Conservation (phyloP, 164 flowering plant species). For the Vitis rupestris region DNA sequence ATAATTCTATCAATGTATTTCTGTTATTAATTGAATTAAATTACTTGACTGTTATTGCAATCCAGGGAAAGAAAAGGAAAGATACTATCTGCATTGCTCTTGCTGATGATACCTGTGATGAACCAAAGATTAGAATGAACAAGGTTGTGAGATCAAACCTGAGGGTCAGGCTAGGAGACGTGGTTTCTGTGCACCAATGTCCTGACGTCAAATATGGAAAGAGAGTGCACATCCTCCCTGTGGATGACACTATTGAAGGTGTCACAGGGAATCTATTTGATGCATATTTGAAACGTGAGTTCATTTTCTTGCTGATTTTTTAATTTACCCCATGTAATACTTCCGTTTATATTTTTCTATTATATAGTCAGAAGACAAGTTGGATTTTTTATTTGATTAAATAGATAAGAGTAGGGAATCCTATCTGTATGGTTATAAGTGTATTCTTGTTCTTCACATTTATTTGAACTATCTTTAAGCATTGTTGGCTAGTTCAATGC, state of each 20-base stretch:
- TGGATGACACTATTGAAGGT: slow-evolving; percentile 88
- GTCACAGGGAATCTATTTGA: slow-evolving; percentile 83
- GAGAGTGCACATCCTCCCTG: slow-evolving; percentile 83
- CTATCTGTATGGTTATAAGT: no score
- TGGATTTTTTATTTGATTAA: no score
- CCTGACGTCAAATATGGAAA: slow-evolving; percentile 83
- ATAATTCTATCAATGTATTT: no score
- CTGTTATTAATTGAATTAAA: no score
- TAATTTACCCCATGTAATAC: background rate
- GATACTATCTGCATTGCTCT: slow-evolving; percentile 88
- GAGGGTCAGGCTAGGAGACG: slow-evolving; percentile 86
- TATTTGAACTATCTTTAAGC: no score
- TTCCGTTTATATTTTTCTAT: no score
- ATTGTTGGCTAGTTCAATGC: no score
- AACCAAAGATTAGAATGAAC: slow-evolving; percentile 87
- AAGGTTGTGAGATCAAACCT: slow-evolving; percentile 82
- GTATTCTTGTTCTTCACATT: no score
- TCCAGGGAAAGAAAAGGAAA: slow-evolving; percentile 78
- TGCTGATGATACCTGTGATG: slow-evolving; percentile 88
- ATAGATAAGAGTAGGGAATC: no score
- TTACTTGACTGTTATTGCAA: background rate
- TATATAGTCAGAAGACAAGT: no score
- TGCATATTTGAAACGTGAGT: slow-evolving; percentile 82
- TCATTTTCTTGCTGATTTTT: background rate
- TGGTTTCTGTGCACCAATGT: slow-evolving; percentile 85